Evolutionary conservation across 176 grass and related monocot genomes (phyloP).

Genomic region (Oryza australiensis): DNA sequence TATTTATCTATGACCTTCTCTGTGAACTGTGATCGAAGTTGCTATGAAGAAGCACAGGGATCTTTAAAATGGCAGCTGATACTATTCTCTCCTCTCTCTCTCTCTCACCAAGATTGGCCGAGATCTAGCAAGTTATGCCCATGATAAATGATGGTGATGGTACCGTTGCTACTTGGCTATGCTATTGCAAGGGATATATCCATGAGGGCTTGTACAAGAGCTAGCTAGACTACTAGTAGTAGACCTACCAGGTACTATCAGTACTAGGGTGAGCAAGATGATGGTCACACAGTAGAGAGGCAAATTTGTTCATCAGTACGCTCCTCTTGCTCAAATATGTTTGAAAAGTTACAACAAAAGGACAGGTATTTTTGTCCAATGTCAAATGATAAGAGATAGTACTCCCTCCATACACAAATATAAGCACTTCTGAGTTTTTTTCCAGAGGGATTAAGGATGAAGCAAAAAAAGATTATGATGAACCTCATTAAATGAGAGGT

Average conservation of each 20-base stretch:
- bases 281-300: not conserved
- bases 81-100: not conserved
- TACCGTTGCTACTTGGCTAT: not conserved
- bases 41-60: not conserved
- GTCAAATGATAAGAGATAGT: not conserved
- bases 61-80: not conserved
- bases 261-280: not conserved
- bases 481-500: too few relatives aligned
- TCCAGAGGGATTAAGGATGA: too few relatives aligned
- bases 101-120: not conserved
- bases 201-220: slow-evolving; percentile 3
- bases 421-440: too few relatives aligned
- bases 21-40: not conserved
- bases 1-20: not conserved
- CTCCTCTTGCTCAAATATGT: not conserved
- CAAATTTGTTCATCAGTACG: not conserved
- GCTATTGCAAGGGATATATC: not conserved
- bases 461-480: too few relatives aligned
- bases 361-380: not conserved
- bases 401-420: too few relatives aligned
- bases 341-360: not conserved
- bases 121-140: slow-evolving; percentile 38
- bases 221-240: not conserved
- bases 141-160: slow-evolving; percentile 33
- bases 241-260: slow-evolving; percentile 13